Evolutionary conservation across 2,329 filamentous ascomycete species (phyloP).

Genomic region (Colletotrichum theobromicola): DNA sequence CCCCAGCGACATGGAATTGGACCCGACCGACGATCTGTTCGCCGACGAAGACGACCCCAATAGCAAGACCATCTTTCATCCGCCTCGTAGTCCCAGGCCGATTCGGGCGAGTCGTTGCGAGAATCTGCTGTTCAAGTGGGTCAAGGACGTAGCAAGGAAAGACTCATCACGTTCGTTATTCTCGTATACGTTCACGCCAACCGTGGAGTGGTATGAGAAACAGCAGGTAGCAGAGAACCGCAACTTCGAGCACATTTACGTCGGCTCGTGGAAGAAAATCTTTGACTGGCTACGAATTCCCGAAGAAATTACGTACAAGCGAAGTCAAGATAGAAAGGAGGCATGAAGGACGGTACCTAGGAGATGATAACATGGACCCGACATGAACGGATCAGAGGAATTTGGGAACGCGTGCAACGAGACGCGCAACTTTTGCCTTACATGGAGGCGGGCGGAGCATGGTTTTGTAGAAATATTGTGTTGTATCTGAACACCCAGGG

Average conservation of each 20-base stretch:
- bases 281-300: slow-evolving; percentile 28
- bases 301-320: neutral
- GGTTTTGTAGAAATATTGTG: neutral
- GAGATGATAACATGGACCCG: neutral
- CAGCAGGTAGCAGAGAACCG: slow-evolving; percentile 49
- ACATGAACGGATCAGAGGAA: neutral
- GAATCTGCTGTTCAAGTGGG: slow-evolving; percentile 50
- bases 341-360: neutral
- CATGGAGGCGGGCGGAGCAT: neutral
- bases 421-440: neutral
- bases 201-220: slow-evolving; percentile 56
- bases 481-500: neutral
- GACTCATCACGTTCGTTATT: slow-evolving; percentile 29
- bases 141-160: slow-evolving; percentile 26
- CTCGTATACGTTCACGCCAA: slow-evolving; percentile 49
- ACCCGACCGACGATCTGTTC: neutral
- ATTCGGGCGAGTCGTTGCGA: slow-evolving; percentile 35
- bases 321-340: neutral
- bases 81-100: slow-evolving; percentile 39
- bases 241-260: slow-evolving; percentile 53
- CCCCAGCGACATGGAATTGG: slow-evolving; percentile 10
- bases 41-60: slow-evolving; percentile 26
- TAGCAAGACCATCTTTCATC: slow-evolving; percentile 50
- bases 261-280: slow-evolving; percentile 48
- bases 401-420: neutral